Conservation (phyloP, 1,139 yeast genomes). For the Candida sp. region DNA sequence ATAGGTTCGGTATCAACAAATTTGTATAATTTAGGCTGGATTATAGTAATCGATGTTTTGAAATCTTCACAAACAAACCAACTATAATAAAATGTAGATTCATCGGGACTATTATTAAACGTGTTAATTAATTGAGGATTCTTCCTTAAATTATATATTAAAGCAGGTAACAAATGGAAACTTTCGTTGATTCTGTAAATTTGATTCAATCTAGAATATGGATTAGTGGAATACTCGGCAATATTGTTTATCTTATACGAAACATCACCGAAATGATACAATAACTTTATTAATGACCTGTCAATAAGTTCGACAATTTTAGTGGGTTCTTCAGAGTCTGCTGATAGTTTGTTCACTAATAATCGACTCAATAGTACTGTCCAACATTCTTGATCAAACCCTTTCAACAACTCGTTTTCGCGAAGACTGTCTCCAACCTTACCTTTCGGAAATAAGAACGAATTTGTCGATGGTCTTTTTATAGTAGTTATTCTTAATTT, state of each 20-base stretch:
- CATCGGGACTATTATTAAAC: constrained; percentile 45
- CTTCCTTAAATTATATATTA: constrained; percentile 28
- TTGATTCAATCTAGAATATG: constrained; percentile 16
- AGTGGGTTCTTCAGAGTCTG: constrained; percentile 34
- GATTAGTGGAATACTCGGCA: constrained; percentile 14
- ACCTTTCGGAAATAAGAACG: constrained; percentile 13
- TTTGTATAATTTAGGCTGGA: constrained; percentile 26
- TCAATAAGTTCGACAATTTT: constrained; percentile 24
- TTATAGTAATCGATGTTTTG: constrained; percentile 16
- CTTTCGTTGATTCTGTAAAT: constrained; percentile 21
- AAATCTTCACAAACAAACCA: constrained; percentile 21
- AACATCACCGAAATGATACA: constrained; percentile 30
- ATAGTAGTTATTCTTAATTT: constrained; percentile 28
- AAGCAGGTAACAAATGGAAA: constrained; percentile 24
- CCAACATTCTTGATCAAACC: constrained; percentile 33
- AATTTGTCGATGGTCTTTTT: constrained; percentile 26
- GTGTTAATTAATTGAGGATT: constrained; percentile 32
- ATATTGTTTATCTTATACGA: constrained; percentile 10
- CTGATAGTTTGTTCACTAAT: constrained; percentile 25
- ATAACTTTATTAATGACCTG: constrained; percentile 20
- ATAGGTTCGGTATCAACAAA: constrained; percentile 6
- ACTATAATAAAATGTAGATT: constrained; percentile 36
- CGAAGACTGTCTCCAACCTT: constrained; percentile 20
- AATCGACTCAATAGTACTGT: constrained; percentile 27
- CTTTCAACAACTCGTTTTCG: constrained; percentile 21